Evolutionary conservation across 129 eudicot species (phyloP).

Genomic region (Flaveria bidentis): DNA sequence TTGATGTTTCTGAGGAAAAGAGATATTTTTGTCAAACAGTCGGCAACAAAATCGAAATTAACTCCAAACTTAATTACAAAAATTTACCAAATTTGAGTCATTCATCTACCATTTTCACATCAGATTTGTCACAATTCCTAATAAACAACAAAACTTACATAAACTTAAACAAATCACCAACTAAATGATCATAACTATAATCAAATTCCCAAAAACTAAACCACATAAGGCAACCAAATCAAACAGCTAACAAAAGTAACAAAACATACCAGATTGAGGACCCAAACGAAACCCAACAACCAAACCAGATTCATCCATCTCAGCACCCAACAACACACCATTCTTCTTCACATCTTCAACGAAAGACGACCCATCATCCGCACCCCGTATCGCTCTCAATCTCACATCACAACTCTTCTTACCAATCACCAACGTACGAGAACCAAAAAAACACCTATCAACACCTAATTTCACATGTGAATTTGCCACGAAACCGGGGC

Average conservation of each 20-base stretch:
- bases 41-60: too few relatives aligned
- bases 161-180: background rate
- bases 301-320: conserved; percentile 63
- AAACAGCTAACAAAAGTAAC: background rate
- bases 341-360: conserved; percentile 31
- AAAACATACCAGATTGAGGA: conserved; percentile 62
- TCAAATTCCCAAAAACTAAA: background rate
- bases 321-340: conserved; percentile 59
- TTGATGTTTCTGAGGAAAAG: too few relatives aligned
- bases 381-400: conserved; percentile 25
- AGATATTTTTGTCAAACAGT: too few relatives aligned
- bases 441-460: conserved; percentile 37
- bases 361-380: conserved; percentile 50
- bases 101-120: conserved; percentile 1
- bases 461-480: conserved; percentile 10
- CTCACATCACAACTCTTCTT: conserved; percentile 27
- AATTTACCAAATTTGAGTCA: background rate
- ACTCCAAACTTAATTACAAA: background rate
- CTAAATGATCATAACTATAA: background rate
- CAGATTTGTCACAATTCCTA: background rate
- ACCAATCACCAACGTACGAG: conserved; percentile 19
- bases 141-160: background rate
- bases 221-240: background rate
- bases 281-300: conserved; percentile 65
- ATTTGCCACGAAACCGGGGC: conserved; percentile 17